phyloP scores from a whole-genome alignment of 345 rosid species.

The Euphorbia lathyris region DNA sequence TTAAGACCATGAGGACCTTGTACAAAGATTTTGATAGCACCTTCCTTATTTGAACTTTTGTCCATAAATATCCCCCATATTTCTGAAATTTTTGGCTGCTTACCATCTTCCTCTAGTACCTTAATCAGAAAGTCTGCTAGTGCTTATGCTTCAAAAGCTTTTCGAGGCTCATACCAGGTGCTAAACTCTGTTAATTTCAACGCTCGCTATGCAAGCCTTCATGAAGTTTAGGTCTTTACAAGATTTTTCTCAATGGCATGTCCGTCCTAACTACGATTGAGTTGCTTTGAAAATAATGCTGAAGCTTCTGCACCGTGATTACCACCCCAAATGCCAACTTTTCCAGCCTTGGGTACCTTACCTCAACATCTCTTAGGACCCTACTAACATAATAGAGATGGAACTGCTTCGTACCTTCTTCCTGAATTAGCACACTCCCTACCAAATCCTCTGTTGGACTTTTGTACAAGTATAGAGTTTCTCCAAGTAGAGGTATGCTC shows the following conservation, averaged over 20 bases:
- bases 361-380: not conserved
- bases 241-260: not conserved
- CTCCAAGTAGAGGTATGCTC: not conserved
- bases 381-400: not conserved
- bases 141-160: too few relatives aligned
- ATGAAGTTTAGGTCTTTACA: not conserved
- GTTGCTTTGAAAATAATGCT: not conserved
- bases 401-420: not conserved
- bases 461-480: not conserved
- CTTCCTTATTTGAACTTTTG: too few relatives aligned
- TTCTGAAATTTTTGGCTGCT: too few relatives aligned
- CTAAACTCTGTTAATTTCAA: too few relatives aligned
- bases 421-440: not conserved
- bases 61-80: too few relatives aligned
- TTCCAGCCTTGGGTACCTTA: not conserved
- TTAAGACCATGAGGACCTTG: too few relatives aligned
- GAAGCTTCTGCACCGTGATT: not conserved
- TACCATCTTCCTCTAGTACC: too few relatives aligned
- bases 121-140: too few relatives aligned
- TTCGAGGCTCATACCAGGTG: too few relatives aligned
- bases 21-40: too few relatives aligned
- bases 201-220: not conserved
- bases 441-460: not conserved
- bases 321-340: not conserved
- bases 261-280: not conserved